Evolutionary conservation across 2,329 filamentous ascomycete species (phyloP), one percentile per base, ranked within the genome.

Genomic region (Ophiocordyceps camponoti-saundersi): DNA sequence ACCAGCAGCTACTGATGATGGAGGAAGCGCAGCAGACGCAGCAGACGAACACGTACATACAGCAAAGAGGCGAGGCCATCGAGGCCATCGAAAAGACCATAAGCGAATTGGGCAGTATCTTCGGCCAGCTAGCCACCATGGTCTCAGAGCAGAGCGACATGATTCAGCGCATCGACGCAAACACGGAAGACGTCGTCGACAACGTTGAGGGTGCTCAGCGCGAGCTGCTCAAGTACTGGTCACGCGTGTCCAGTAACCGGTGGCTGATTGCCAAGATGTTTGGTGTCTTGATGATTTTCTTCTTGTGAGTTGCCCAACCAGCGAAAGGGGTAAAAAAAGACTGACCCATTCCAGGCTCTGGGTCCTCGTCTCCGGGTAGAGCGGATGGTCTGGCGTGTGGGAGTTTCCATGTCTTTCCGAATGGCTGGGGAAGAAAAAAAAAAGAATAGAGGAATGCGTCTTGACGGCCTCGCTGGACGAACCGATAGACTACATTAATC

Each of bases 71-170:
- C 18, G 87, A 95, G 62, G 92, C 92, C 0, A 96, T 98, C 52
- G 90, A 96, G 60, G 85, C 88, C 5, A 98, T 98, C 50, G 92
- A 98, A 63, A 81, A 85, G 55, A 98, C 92, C 1, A 98, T 98
- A 55, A 80, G 78, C 52, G 92, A 98, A 61, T 72, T 98, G 1
- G 92, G 92, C 26, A 69, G 69, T 45, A 95, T 95, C 51, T 96
- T 96, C 61, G 86, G 88, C 10, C 90, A 98, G 64, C 69, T 98
- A 45, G 90, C 92, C 34, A 81, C 86, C 54, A 96, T 98, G 92
- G 92, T 98, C 29, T 87, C 84, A 47, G 90, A 98, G 63, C 92
- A 98, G 66, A 87, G 85, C 51, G 92, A 95, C 65, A 94, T 95
- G 83, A 94, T 98, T 53, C 87, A 96, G 65, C 75, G 90, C 45